A percentile compares a stretch with the other conserved stretches of the same genome.
Conservation (phyloP, 1,139 yeast species). For the Kodamaea ohmeri region DNA sequence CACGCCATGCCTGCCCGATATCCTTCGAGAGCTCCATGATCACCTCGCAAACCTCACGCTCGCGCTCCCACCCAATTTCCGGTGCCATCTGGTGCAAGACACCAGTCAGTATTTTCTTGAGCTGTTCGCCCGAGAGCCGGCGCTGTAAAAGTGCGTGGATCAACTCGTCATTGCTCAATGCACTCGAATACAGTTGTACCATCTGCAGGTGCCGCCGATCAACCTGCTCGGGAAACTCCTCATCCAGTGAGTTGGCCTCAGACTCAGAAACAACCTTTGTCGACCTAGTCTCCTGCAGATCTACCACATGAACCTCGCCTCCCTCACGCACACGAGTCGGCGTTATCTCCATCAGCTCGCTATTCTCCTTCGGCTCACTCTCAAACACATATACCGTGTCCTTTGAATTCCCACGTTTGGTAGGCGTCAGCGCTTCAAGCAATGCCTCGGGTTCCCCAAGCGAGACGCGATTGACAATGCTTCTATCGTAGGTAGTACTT, state of each 20-base stretch:
- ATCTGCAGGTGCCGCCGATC: constrained; percentile 10
- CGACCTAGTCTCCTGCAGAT: not conserved
- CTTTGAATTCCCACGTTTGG: too few relatives aligned
- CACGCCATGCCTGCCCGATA: constrained; percentile 1
- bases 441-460: too few relatives aligned
- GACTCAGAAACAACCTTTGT: not conserved
- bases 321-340: too few relatives aligned
- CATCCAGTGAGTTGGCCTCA: not conserved
- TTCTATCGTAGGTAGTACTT: too few relatives aligned
- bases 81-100: constrained; percentile 6
- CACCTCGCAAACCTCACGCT: constrained; percentile 3
- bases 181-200: constrained; percentile 7
- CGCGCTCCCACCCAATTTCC: not conserved
- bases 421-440: too few relatives aligned
- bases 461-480: too few relatives aligned
- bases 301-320: too few relatives aligned
- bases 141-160: constrained; percentile 7
- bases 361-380: too few relatives aligned
- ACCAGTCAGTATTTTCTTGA: not conserved
- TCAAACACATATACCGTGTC: too few relatives aligned
- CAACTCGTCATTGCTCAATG: constrained; percentile 7
- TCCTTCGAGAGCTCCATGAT: not conserved
- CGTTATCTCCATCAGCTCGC: too few relatives aligned
- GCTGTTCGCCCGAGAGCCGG: constrained; percentile 4
- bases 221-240: constrained; percentile 2